These are phyloP conservation scores for Talaromyces sp. DNA, from an alignment of 2,329 filamentous ascomycete genomes.

Conservation along the genomic window DNA sequence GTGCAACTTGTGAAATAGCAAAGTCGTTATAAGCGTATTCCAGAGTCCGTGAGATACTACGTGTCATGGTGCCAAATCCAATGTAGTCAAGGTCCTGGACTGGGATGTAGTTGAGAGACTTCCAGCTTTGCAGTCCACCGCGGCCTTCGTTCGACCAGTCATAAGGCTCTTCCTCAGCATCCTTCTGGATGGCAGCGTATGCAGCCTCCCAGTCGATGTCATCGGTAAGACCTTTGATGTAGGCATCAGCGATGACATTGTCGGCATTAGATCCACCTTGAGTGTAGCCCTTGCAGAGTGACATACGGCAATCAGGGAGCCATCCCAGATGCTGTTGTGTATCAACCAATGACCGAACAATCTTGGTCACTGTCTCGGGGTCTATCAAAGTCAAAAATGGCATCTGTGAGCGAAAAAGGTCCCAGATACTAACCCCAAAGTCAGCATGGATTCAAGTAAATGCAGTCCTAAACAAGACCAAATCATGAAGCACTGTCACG, in stretches of 20 bases:
- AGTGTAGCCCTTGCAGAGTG: conserved; percentile 48
- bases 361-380: conserved; percentile 22
- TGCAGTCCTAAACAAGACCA: background rate
- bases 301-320: conserved; percentile 30
- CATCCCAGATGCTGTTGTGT: conserved; percentile 29
- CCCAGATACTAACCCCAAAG: conserved; percentile 49
- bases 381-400: conserved; percentile 27
- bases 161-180: conserved; percentile 62
- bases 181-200: conserved; percentile 62
- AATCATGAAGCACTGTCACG: background rate
- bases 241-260: conserved; percentile 60
- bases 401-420: conserved; percentile 52
- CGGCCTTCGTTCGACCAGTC: conserved; percentile 65
- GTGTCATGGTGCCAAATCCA: conserved; percentile 62
- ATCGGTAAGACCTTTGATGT: conserved; percentile 55
- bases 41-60: conserved; percentile 63
- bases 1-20: conserved; percentile 56
- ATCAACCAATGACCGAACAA: conserved; percentile 27
- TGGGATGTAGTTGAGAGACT: conserved; percentile 62
- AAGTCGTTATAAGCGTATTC: conserved; percentile 75
- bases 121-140: conserved; percentile 66
- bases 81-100: conserved; percentile 60
- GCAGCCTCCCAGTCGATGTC: conserved; percentile 62
- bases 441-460: background rate
- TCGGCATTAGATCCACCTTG: conserved; percentile 69